Evolutionary conservation across 768 basidiomycete genomes (phyloP).

Genomic region (Tulasnella calospora): DNA sequence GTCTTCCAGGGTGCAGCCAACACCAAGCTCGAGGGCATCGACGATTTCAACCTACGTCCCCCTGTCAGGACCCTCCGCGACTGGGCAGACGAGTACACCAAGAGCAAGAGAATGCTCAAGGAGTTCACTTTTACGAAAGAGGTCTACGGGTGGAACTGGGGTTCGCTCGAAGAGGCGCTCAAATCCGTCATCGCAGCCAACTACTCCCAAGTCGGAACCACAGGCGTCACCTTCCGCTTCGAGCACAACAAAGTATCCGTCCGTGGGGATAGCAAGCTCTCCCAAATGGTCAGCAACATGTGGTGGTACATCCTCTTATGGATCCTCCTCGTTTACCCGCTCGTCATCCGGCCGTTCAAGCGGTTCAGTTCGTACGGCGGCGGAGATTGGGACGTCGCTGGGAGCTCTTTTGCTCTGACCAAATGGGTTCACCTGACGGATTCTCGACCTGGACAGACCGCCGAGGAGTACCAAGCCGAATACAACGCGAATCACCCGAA

Average conservation of each 20-base stretch:
- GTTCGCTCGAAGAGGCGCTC: slow-evolving; percentile 35
- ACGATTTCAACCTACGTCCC: slow-evolving; percentile 12
- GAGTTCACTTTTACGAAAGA: slow-evolving; percentile 74
- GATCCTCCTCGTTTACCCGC: slow-evolving; percentile 64
- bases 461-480: slow-evolving; percentile 16
- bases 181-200: slow-evolving; percentile 38
- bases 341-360: slow-evolving; percentile 70
- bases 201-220: slow-evolving; percentile 36
- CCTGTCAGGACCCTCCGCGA: slow-evolving; percentile 61
- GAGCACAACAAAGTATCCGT: slow-evolving; percentile 53
- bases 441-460: slow-evolving; percentile 24
- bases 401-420: slow-evolving; percentile 21
- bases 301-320: slow-evolving; percentile 71
- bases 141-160: slow-evolving; percentile 55
- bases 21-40: background rate
- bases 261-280: slow-evolving; percentile 62
- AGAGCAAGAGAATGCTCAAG: slow-evolving; percentile 62
- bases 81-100: slow-evolving; percentile 82
- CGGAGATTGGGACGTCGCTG: slow-evolving; percentile 50
- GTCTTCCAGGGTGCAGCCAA: background rate
- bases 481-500: background rate
- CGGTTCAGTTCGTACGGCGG: slow-evolving; percentile 63
- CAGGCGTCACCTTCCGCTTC: slow-evolving; percentile 50
- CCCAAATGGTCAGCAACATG: slow-evolving; percentile 60
- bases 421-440: slow-evolving; percentile 26